Evolutionary conservation across 345 rosid genomes (phyloP).

Genomic region (Barbarea vulgaris): DNA sequence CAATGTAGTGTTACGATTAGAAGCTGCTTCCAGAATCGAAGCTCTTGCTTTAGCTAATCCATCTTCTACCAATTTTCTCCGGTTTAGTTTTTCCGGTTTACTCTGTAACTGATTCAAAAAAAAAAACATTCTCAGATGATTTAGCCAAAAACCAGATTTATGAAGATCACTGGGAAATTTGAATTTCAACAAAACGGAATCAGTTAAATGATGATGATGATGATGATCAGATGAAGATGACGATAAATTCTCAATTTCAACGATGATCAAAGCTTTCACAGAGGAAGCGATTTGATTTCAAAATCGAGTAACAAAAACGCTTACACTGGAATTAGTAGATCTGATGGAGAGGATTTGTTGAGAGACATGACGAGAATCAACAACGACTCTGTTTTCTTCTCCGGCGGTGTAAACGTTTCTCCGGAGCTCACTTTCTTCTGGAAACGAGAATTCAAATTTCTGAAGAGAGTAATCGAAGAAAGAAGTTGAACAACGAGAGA

Average conservation of each 20-base stretch:
- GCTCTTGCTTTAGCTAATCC: conserved; percentile 73
- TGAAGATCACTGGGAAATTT: neutral
- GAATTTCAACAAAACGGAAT: neutral
- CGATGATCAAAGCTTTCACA: neutral
- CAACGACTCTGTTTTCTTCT: conserved; percentile 41
- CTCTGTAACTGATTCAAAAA: conserved; percentile 40
- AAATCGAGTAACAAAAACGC: neutral
- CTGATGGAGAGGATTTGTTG: conserved; percentile 24
- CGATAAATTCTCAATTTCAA: neutral
- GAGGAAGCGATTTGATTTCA: neutral
- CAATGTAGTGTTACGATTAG: conserved; percentile 32
- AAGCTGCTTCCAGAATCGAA: conserved; percentile 55
- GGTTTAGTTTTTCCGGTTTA: conserved; percentile 43
- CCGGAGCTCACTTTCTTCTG: conserved; percentile 40
- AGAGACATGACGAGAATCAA: conserved; percentile 27
- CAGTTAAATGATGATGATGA: neutral
- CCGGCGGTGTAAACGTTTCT: conserved; percentile 34
- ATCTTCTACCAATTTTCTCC: conserved; percentile 46
- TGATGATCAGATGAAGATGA: neutral
- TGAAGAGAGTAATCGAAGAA: conserved; percentile 34
- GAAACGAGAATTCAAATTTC: conserved; percentile 30
- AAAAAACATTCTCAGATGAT: neutral
- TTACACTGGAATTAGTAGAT: conserved; percentile 36
- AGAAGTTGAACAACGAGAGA: conserved; percentile 31
- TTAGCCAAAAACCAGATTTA: neutral